Conservation (phyloP, 345 rosid genomes). For the Cardamine resedifolia region DNA sequence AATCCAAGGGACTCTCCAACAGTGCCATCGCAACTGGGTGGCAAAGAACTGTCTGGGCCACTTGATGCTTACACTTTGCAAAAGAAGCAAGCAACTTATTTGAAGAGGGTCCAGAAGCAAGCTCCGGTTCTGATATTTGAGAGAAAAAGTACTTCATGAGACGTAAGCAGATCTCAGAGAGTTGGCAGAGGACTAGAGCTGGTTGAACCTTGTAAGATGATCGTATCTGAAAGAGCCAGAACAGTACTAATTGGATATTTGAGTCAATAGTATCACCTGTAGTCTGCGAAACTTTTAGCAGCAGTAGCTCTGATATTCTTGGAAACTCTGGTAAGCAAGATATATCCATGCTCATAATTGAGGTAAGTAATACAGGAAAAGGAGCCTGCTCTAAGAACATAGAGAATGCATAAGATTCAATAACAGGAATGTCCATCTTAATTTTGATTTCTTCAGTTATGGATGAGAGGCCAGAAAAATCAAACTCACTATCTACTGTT, state of each 20-base stretch:
- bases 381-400: conserved; percentile 60
- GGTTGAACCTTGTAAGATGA: conserved; percentile 46
- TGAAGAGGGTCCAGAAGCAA: conserved; percentile 34
- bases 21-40: conserved; percentile 61
- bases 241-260: conserved; percentile 56
- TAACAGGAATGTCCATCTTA: conserved; percentile 38
- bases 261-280: conserved; percentile 44
- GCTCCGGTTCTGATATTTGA: conserved; percentile 42
- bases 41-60: conserved; percentile 53
- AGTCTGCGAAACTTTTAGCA: conserved; percentile 53
- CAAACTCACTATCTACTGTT: conserved; percentile 35
- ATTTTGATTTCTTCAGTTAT: conserved; percentile 41
- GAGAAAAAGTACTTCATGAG: conserved; percentile 57
- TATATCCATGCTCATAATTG: conserved; percentile 39
- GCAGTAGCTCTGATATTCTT: conserved; percentile 54
- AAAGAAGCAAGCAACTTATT: conserved; percentile 30
- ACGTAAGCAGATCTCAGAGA: conserved; percentile 59
- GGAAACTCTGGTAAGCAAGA: conserved; percentile 41
- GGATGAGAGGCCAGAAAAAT: conserved; percentile 24
- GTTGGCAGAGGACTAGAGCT: conserved; percentile 44
- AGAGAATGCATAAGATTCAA: conserved; percentile 55
- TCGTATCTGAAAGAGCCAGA: conserved; percentile 66
- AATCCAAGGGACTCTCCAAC: conserved; percentile 52
- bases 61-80: conserved; percentile 46
- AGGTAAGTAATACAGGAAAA: conserved; percentile 66